Conservation (phyloP, 2,329 filamentous ascomycete genomes). For the Microdochium bolleyi region DNA sequence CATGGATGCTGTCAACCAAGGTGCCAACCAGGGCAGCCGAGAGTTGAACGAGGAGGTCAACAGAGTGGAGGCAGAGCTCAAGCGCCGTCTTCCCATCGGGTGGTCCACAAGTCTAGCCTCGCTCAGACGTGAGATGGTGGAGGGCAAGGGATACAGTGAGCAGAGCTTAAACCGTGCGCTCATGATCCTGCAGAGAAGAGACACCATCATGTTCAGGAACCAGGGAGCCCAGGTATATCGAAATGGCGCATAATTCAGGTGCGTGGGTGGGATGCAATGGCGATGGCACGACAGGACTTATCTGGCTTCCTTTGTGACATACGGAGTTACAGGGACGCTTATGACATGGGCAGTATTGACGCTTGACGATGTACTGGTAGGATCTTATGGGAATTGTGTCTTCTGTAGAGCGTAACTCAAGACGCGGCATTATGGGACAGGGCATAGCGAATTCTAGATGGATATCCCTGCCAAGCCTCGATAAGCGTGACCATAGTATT, state of each 20-base stretch:
- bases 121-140: constrained; percentile 82
- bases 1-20: constrained; percentile 95
- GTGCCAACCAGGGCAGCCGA: constrained; percentile 72
- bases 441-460: too few relatives aligned
- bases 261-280: background rate
- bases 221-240: constrained; percentile 69
- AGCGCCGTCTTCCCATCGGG: constrained; percentile 81
- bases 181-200: constrained; percentile 77
- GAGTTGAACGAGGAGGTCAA: constrained; percentile 86
- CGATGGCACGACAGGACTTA: background rate
- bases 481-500: too few relatives aligned
- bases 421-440: too few relatives aligned
- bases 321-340: background rate
- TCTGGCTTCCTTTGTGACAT: background rate
- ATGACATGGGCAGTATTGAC: too few relatives aligned
- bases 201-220: constrained; percentile 76
- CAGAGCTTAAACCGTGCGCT: constrained; percentile 77
- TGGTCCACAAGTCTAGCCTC: constrained; percentile 91
- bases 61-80: constrained; percentile 82
- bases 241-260: constrained; percentile 49
- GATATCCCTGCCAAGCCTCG: too few relatives aligned
- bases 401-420: too few relatives aligned
- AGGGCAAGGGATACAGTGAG: constrained; percentile 84
- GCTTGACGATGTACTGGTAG: too few relatives aligned
- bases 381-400: too few relatives aligned